These are phyloP conservation scores for Takashimella tepidaria DNA, from an alignment of 1,284 basidiomycete species.

Conservation along the genomic window DNA sequence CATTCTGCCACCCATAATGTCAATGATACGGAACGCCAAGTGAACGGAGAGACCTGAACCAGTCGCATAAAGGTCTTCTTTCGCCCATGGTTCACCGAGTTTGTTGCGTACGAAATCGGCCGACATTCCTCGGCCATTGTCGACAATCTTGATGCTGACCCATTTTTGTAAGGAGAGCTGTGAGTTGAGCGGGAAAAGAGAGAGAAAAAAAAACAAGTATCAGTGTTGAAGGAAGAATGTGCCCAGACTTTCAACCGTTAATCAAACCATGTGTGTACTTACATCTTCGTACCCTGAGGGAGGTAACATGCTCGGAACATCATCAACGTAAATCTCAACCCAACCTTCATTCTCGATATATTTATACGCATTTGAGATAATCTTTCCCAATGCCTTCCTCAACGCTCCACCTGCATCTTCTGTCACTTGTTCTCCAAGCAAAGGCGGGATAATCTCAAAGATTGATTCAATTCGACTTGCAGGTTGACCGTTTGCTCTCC, in stretches of 20 bases:
- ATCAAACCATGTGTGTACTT: too few relatives aligned
- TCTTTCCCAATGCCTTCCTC: slow-evolving; percentile 32
- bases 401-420: slow-evolving; percentile 41
- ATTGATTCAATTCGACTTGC: slow-evolving; percentile 33
- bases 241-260: too few relatives aligned
- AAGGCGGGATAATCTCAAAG: slow-evolving; percentile 39
- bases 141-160: slow-evolving; percentile 36
- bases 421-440: slow-evolving; percentile 33
- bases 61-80: slow-evolving; percentile 40
- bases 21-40: slow-evolving; percentile 43
- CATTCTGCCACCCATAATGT: slow-evolving; percentile 43
- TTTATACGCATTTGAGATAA: slow-evolving; percentile 43
- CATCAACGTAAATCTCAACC: slow-evolving; percentile 40
- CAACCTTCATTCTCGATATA: slow-evolving; percentile 41
- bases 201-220: too few relatives aligned
- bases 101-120: slow-evolving; percentile 32
- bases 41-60: slow-evolving; percentile 42
- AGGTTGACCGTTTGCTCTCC: slow-evolving; percentile 28
- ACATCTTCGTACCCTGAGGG: slow-evolving; percentile 39
- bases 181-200: too few relatives aligned
- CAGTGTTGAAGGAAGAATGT: too few relatives aligned
- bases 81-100: slow-evolving; percentile 36
- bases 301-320: slow-evolving; percentile 29
- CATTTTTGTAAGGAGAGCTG: slow-evolving; percentile 21
- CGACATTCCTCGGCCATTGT: slow-evolving; percentile 40